phyloP scores from a whole-genome alignment of 139 green algal species.

The Trebouxia sp. region DNA sequence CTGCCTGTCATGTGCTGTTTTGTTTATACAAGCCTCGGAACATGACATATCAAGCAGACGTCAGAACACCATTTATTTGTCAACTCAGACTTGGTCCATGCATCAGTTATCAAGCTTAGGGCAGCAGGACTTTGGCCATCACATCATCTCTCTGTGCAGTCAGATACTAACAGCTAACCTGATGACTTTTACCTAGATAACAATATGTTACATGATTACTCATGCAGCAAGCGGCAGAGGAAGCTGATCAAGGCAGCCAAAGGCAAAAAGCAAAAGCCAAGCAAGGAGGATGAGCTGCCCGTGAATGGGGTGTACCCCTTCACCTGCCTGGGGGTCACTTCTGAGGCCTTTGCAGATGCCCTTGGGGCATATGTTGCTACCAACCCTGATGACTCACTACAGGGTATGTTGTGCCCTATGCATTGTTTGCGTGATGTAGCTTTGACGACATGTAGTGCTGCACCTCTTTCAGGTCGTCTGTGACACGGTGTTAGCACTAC shows the following conservation, averaged over 20 bases:
- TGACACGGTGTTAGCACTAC: no score
- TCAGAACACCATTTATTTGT: no score
- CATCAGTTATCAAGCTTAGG: no score
- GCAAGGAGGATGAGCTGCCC: constrained; percentile 24
- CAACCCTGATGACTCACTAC: constrained; percentile 47
- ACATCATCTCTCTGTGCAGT: neutral
- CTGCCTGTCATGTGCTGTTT: no score
- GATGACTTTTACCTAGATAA: neutral
- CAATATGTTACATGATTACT: constrained; percentile 38
- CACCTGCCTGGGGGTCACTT: constrained; percentile 68
- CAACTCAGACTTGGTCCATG: no score
- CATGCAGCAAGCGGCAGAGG: constrained; percentile 41
- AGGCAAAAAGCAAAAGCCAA: neutral
- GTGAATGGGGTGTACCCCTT: constrained; percentile 42
- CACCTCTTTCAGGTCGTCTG: no score
- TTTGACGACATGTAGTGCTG: no score
- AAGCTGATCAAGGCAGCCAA: constrained; percentile 30
- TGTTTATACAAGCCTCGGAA: no score
- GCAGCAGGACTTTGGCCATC: neutral
- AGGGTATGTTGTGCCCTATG: neutral
- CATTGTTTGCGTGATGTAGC: no score
- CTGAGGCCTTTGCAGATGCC: constrained; percentile 74
- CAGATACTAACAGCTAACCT: neutral
- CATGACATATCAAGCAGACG: no score
- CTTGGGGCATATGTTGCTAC: constrained; percentile 57